Evolutionary conservation across 169 alveolate species (phyloP).

Genomic region (Eimeria acervulina): DNA sequence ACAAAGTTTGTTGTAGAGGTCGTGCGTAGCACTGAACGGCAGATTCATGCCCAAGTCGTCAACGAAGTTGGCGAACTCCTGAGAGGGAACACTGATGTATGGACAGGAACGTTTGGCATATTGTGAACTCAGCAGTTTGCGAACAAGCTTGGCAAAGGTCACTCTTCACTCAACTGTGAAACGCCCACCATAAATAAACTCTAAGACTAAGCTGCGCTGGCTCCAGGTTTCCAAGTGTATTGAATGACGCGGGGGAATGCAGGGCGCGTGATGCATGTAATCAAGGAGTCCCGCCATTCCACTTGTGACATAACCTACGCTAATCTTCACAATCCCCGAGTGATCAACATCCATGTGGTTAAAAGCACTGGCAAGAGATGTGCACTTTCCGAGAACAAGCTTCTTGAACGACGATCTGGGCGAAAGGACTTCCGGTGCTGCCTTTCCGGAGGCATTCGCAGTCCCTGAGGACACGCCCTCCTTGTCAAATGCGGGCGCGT

Average conservation of each 20-base stretch:
- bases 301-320: constrained; percentile 30
- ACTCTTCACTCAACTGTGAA: background rate
- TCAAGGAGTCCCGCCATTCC: background rate
- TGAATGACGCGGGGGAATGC: background rate
- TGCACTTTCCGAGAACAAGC: constrained; percentile 63
- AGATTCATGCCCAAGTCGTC: constrained; percentile 83
- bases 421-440: constrained; percentile 9
- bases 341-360: constrained; percentile 80
- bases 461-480: background rate
- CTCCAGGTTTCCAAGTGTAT: background rate
- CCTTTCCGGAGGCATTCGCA: background rate
- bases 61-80: constrained; percentile 84
- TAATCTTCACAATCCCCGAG: constrained; percentile 55
- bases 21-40: constrained; percentile 75
- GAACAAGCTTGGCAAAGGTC: background rate
- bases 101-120: background rate
- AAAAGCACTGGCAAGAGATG: constrained; percentile 78
- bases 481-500: background rate
- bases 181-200: background rate
- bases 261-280: background rate
- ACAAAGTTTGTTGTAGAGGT: constrained; percentile 71
- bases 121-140: too few species aligned
- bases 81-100: background rate
- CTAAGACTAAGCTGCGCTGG: background rate
- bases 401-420: constrained; percentile 61